Percentiles rank a stretch among this genome's conserved stretches.
Conservation (phyloP, 2,329 filamentous ascomycete genomes). For the Clonostachys byssicola region DNA sequence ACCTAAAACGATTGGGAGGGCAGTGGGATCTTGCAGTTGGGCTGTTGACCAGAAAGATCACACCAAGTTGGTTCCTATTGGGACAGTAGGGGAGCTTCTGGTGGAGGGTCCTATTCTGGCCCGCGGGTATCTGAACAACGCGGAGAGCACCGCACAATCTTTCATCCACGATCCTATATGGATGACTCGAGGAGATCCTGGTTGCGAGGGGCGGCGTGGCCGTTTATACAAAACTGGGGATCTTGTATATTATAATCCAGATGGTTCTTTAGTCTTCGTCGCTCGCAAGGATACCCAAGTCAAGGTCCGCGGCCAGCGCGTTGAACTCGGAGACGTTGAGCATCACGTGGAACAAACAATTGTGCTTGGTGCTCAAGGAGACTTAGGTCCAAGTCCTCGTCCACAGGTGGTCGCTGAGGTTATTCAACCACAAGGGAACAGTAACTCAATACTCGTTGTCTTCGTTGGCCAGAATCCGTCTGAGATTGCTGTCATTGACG, state of each 20-base stretch:
- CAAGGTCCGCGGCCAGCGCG: slow-evolving; percentile 45
- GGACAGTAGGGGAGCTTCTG: slow-evolving; percentile 48
- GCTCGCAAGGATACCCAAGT: slow-evolving; percentile 40
- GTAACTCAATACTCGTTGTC: background rate
- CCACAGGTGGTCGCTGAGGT: background rate
- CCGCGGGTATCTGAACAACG: slow-evolving; percentile 40
- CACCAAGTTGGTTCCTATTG: slow-evolving; percentile 23
- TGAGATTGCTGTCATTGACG: too few relatives aligned
- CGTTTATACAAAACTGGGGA: slow-evolving; percentile 29
- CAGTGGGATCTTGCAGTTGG: slow-evolving; percentile 6
- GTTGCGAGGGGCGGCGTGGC: slow-evolving; percentile 22
- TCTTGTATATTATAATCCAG: slow-evolving; percentile 17
- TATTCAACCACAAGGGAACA: background rate
- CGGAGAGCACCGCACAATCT: slow-evolving; percentile 32
- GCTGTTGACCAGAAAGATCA: slow-evolving; percentile 10
- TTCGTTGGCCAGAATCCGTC: slow-evolving; percentile 1
- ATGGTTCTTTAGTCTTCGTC: slow-evolving; percentile 18
- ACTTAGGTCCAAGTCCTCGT: too few relatives aligned
- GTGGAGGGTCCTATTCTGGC: slow-evolving; percentile 39
- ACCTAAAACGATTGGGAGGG: slow-evolving; percentile 3
- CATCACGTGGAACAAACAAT: slow-evolving; percentile 2
- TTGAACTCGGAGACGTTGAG: slow-evolving; percentile 33
- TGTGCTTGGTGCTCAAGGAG: background rate
- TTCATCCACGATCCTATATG: slow-evolving; percentile 40
- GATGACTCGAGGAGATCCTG: slow-evolving; percentile 12